These are phyloP conservation scores for Fonsecaea nubica DNA, from an alignment of 2,329 filamentous ascomycete species.

Conservation along the genomic window DNA sequence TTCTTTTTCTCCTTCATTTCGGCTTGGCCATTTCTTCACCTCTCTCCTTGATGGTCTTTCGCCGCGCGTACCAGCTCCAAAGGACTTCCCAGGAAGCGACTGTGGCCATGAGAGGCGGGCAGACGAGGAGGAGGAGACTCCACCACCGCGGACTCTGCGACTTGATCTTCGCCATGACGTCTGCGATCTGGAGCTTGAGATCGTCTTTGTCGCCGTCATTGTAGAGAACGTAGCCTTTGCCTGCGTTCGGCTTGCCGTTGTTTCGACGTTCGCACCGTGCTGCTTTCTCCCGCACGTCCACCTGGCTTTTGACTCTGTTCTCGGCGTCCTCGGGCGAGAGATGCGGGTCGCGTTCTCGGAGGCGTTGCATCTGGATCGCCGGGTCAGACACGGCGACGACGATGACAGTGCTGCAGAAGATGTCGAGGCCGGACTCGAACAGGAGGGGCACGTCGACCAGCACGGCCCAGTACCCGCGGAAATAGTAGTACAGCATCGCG, in stretches of 20 bases:
- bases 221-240: slow-evolving; percentile 80
- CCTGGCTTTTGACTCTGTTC: slow-evolving; percentile 85
- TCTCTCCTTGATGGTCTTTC: slow-evolving; percentile 57
- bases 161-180: slow-evolving; percentile 69
- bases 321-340: slow-evolving; percentile 83
- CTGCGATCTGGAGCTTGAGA: slow-evolving; percentile 69
- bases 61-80: slow-evolving; percentile 70
- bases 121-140: slow-evolving; percentile 72
- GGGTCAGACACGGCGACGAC: slow-evolving; percentile 86
- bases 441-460: slow-evolving; percentile 90
- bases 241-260: slow-evolving; percentile 55
- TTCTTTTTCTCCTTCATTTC: slow-evolving; percentile 44
- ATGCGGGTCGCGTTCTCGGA: slow-evolving; percentile 77
- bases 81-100: slow-evolving; percentile 75
- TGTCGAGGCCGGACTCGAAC: slow-evolving; percentile 86
- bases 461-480: slow-evolving; percentile 82
- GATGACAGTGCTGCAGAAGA: slow-evolving; percentile 81
- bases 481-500: slow-evolving; percentile 73
- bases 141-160: slow-evolving; percentile 78
- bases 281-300: slow-evolving; percentile 83
- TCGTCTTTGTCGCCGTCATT: slow-evolving; percentile 81
- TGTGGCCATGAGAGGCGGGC: slow-evolving; percentile 75
- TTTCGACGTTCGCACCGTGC: slow-evolving; percentile 70
- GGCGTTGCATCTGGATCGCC: slow-evolving; percentile 77
- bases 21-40: slow-evolving; percentile 56